phyloP scores from a whole-genome alignment of 805 yeast species.

The Spathaspora gorwiae region DNA sequence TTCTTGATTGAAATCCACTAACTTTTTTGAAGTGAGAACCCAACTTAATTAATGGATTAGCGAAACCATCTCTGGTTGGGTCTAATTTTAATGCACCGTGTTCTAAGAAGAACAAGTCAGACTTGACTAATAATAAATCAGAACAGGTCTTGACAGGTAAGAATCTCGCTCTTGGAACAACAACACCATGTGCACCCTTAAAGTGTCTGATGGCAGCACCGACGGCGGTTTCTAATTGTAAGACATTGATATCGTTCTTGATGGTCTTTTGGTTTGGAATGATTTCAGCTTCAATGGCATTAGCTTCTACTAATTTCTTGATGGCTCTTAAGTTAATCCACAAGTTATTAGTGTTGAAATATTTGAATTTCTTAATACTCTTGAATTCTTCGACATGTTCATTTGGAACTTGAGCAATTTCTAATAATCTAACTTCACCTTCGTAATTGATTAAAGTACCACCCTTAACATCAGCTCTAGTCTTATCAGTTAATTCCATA shows the following conservation, averaged over 20 bases:
- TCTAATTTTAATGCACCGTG: slow-evolving; percentile 88
- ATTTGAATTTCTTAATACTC: slow-evolving; percentile 94
- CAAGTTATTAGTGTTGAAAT: slow-evolving; percentile 96
- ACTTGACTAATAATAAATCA: slow-evolving; percentile 88
- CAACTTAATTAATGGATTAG: slow-evolving; percentile 90
- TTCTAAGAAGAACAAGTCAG: slow-evolving; percentile 84
- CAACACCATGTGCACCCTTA: slow-evolving; percentile 93
- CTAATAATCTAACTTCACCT: slow-evolving; percentile 89
- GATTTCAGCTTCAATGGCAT: slow-evolving; percentile 83
- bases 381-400: slow-evolving; percentile 98
- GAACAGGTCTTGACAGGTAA: slow-evolving; percentile 98
- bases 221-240: slow-evolving; percentile 97
- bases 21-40: slow-evolving; percentile 98
- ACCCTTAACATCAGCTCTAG: slow-evolving; percentile 99
- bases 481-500: slow-evolving; percentile 98
- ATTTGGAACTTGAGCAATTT: slow-evolving; percentile 97
- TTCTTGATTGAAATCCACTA: slow-evolving; percentile 80
- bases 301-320: slow-evolving; percentile 82
- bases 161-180: slow-evolving; percentile 96
- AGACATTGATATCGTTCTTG: slow-evolving; percentile 72
- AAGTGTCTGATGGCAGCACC: slow-evolving; percentile 99
- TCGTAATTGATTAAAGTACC: slow-evolving; percentile 96
- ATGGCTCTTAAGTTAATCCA: slow-evolving; percentile 96
- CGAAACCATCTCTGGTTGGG: slow-evolving; percentile 81
- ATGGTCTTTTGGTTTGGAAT: slow-evolving; percentile 92